Conservation (phyloP, 1,139 yeast genomes). For the Zhuliangozyma blackwelliae region DNA sequence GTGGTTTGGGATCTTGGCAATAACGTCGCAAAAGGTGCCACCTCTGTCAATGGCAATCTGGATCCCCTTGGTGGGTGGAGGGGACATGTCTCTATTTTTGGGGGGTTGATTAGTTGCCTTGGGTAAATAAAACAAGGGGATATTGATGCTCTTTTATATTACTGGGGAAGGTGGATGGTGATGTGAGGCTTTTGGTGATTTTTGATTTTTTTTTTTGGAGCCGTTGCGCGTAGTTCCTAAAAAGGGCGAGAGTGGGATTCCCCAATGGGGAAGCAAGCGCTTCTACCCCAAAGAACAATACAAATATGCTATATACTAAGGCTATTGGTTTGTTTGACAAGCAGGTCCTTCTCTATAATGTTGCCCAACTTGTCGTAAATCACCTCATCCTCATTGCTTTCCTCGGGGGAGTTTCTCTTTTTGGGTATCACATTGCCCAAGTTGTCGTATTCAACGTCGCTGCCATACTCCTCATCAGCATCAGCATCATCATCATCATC, state of each 20-base stretch:
- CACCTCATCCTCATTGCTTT: conserved; percentile 6
- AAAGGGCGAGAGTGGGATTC: no score
- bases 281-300: no score
- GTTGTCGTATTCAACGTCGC: conserved; percentile 12
- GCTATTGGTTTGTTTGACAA: not conserved
- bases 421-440: conserved; percentile 12
- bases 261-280: no score
- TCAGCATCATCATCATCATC: no score
- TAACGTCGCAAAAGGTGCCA: conserved; percentile 87
- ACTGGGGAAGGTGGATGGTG: no score
- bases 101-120: no score
- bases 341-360: conserved; percentile 5
- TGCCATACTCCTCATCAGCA: conserved; percentile 6
- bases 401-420: conserved; percentile 6
- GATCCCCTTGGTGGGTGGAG: conserved; percentile 12
- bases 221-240: no score
- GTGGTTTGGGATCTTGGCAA: conserved; percentile 45
- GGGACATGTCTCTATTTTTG: not conserved
- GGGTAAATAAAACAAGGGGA: no score
- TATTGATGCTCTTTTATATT: no score
- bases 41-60: conserved; percentile 52
- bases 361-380: conserved; percentile 13
- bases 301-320: conserved; percentile 3
- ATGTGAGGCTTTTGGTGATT: no score
- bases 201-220: no score